These are phyloP conservation scores for Wilhelminamyces savonicus DNA, from an alignment of 805 yeast species.

Conservation along the genomic window DNA sequence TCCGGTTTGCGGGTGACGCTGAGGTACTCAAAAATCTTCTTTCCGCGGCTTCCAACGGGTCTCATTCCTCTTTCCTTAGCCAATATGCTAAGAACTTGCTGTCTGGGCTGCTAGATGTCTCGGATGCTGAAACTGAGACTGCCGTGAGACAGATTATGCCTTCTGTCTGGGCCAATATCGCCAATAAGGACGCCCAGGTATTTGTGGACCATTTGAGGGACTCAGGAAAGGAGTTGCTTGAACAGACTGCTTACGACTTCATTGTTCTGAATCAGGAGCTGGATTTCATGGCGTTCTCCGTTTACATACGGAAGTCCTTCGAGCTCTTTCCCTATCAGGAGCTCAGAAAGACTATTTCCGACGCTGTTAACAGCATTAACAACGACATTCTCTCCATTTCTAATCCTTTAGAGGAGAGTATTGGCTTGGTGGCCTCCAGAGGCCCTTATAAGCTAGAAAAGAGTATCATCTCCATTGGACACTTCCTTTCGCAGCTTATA, in stretches of 20 bases:
- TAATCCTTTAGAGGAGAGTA: conserved; percentile 39
- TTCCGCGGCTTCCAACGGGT: too few relatives aligned
- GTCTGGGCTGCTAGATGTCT: background rate
- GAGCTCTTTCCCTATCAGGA: conserved; percentile 12
- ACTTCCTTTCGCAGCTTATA: conserved; percentile 7
- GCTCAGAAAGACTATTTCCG: conserved; percentile 15
- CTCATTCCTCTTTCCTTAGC: conserved; percentile 1
- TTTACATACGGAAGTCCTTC: background rate
- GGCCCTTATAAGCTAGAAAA: conserved; percentile 1
- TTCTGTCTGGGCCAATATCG: background rate
- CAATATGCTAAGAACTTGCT: background rate
- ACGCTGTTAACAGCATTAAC: conserved; percentile 8
- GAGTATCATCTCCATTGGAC: conserved; percentile 9
- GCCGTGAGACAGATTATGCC: background rate
- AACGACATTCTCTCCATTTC: conserved; percentile 34
- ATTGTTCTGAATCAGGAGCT: background rate
- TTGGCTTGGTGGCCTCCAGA: conserved; percentile 21
- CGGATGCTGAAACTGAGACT: background rate
- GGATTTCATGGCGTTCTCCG: background rate
- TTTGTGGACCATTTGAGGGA: too few relatives aligned
- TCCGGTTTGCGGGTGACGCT: conserved; percentile 9
- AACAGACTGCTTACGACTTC: background rate
- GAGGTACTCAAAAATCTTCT: conserved; percentile 14
- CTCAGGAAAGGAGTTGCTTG: too few relatives aligned
- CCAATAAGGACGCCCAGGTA: too few relatives aligned